Base-by-base conservation (phyloP, 352 stramenopile genomes). In the Thalassiosira exigua region DNA sequence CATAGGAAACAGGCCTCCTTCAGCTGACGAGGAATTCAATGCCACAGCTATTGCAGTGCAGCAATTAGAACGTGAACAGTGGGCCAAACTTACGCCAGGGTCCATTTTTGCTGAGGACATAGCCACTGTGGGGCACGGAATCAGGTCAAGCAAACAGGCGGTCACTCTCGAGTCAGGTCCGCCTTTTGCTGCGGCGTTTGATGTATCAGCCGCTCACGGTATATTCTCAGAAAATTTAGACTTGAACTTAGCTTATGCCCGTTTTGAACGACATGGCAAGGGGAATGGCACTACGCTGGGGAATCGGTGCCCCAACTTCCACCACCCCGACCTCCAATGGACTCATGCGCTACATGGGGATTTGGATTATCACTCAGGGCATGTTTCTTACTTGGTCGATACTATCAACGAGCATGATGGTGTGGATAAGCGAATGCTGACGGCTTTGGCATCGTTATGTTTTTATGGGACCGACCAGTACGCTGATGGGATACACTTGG, bases 261-360 rank as follows among this genome's bases (percentile, higher is more conserved):
- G 57, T 11, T 86, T 88, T 26, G 33, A 70, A 50, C 41, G 53
- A 61, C 53, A 51, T 46, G 75, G 65, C 0, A 73, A 69, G 30
- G 81, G 83, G 11, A 74, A 65, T 52, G 67, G 77, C 48, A 64
- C 44, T 14, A 51, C 21, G 4, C 72, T 93, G 22, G 64, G 61
- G n/a, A 86, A 84, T 42, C 79, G 71, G 22, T 93, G 88, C 69
- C 75, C 83, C 1, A 93, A 93, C 46, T 82, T 83, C 41, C 82
- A 92, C 61, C 50, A 82, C 30, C 78, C 84, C 22, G 59, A 86
- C 22, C 78, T 90, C 30, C 33, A 79, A 30, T 93, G 86, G 84
- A 68, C 85, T 2, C 70, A 75, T 60, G 86, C 88, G 33, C 72
- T 92, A 32, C 75, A 92, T 78, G 88, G 88, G 39, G 61, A 48